These are phyloP conservation scores for Ensete ventricosum DNA, from an alignment of 176 grass and related monocot genomes.

Conservation along the genomic window DNA sequence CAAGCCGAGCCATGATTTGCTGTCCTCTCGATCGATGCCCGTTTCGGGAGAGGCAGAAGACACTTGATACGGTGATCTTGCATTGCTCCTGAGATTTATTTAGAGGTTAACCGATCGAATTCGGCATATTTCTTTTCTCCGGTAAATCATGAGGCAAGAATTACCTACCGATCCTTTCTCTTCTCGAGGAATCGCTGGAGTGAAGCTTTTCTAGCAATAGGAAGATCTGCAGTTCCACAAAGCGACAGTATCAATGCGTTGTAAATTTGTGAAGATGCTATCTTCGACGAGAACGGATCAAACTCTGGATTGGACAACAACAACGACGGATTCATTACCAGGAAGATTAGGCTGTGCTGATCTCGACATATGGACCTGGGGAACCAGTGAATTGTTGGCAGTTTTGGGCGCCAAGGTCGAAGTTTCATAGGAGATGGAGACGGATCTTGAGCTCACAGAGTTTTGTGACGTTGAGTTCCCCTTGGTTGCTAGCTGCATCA, in stretches of 20 bases:
- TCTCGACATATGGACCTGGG: not conserved
- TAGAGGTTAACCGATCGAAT: not conserved
- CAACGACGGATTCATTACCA: not conserved
- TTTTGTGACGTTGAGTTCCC: not conserved
- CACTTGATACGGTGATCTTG: constrained; percentile 31
- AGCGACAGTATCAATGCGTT: not conserved
- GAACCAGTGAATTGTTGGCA: not conserved
- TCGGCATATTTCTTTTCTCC: not conserved
- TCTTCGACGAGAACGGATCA: not conserved
- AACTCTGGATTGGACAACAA: not conserved
- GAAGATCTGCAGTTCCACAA: constrained; percentile 38
- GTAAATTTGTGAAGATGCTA: not conserved
- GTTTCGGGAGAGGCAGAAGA: not conserved
- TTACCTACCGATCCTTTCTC: constrained; percentile 61
- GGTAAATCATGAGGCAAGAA: not conserved
- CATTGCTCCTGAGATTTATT: constrained; percentile 25
- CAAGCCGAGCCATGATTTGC: constrained; percentile 11
- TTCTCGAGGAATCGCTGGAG: constrained; percentile 88
- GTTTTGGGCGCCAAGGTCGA: not conserved
- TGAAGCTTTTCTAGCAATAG: constrained; percentile 68
- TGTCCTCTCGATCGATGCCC: constrained; percentile 25
- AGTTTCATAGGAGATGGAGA: not conserved
- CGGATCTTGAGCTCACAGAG: not conserved
- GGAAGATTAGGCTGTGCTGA: constrained; percentile 1
- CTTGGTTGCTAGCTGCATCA: constrained; percentile 46